Base-by-base conservation (phyloP, 495 filamentous ascomycete genomes). In the Aspergillus olivimuriae region DNA sequence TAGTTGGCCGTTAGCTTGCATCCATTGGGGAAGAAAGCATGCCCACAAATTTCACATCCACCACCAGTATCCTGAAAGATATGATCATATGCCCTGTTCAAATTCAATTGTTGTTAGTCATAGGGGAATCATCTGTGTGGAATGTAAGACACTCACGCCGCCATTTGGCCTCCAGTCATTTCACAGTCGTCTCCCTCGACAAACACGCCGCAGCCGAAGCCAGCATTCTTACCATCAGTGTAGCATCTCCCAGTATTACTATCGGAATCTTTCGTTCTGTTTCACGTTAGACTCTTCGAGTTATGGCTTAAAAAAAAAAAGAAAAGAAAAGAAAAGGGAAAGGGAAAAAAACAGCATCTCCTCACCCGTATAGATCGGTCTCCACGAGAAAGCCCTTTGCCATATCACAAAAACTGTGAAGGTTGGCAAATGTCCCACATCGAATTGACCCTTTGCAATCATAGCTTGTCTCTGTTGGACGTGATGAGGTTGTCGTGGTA, bases 71-170 rank as follows among this genome's bases (percentile, higher is more conserved):
- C 18, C 5, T 45, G 20, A 8, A 24, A 12, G 14, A 49, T 18
- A 19, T 49, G 47, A 21, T 49, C 47, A 36, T 49, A 49, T 10
- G 34, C 40, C 4, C 47, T 49, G 7, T 39, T 17, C 5, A 21
- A 10, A n/a, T n/a, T n/a, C n/a, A n/a, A n/a, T n/a, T n/a, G n/a
- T n/a, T n/a, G n/a, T n/a, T n/a, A n/a, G n/a, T n/a, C n/a, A n/a
- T n/a, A n/a, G n/a, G n/a, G n/a, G n/a, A n/a, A n/a, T n/a, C n/a
- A n/a, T n/a, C n/a, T n/a, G n/a, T n/a, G n/a, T n/a, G n/a, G n/a
- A n/a, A n/a, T n/a, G n/a, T n/a, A n/a, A n/a, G n/a, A 41, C 18
- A 48, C 45, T 42, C 39, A 48, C 40, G 46, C 46, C 33, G 20
- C 22, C 23, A 48, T 43, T 4, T 31, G 19, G 3, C 14, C 11